Evolutionary conservation across 148 eudicot genomes (phyloP).

Genomic region (Pouteria glomerata): DNA sequence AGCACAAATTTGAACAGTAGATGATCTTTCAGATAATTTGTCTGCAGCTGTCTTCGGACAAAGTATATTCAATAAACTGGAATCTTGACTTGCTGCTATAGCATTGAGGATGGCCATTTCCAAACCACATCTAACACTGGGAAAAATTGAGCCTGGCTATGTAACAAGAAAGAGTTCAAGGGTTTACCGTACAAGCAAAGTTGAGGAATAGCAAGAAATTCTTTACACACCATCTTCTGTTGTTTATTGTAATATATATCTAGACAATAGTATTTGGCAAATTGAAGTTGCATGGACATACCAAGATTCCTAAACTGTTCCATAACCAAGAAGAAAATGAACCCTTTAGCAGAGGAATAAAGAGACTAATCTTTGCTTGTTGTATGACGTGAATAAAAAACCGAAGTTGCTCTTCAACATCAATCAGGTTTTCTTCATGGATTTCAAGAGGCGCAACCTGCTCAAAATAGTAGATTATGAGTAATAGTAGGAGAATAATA

Average conservation of each 20-base stretch:
- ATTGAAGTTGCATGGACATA: conserved; percentile 28
- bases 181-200: not conserved
- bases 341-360: conserved; percentile 61
- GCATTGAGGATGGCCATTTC: conserved; percentile 97
- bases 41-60: conserved; percentile 27
- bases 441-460: conserved; percentile 90
- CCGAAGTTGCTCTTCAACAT: conserved; percentile 80
- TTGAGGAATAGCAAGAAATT: conserved; percentile 1
- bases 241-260: not conserved
- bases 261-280: not conserved
- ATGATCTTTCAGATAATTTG: conserved; percentile 24
- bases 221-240: not conserved
- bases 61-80: conserved; percentile 60
- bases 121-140: conserved; percentile 92
- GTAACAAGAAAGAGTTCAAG: conserved; percentile 11
- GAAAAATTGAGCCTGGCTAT: conserved; percentile 72
- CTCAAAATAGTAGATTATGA: not conserved
- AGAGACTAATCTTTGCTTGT: conserved; percentile 40
- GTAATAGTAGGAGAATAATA: not conserved
- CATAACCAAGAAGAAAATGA: conserved; percentile 80
- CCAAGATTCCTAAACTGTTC: conserved; percentile 70
- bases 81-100: conserved; percentile 51
- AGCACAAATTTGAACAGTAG: conserved; percentile 67
- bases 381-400: conserved; percentile 52
- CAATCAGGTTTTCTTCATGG: conserved; percentile 57